phyloP scores from a whole-genome alignment of 164 flowering plant species.

The Paratinospora sagittata region DNA sequence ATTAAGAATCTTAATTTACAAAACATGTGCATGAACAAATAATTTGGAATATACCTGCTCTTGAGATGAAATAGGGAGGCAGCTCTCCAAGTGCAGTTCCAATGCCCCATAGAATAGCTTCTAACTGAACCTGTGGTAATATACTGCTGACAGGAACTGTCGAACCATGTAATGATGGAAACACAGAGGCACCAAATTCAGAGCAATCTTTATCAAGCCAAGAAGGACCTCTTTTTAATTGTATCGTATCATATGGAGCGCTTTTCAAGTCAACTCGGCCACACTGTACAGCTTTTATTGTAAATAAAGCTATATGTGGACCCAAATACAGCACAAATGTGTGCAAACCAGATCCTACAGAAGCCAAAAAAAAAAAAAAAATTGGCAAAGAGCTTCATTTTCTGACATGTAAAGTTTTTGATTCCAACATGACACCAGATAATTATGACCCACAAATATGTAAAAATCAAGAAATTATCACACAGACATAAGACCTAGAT shows the following conservation, averaged over 20 bases:
- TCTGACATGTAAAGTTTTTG: background rate
- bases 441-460: too few relatives aligned
- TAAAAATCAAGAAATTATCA: too few relatives aligned
- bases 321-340: slow-evolving; percentile 92
- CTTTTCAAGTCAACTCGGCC: slow-evolving; percentile 84
- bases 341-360: slow-evolving; percentile 86
- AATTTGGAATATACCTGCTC: slow-evolving; percentile 62
- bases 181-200: slow-evolving; percentile 75
- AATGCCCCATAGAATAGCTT: slow-evolving; percentile 90
- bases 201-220: slow-evolving; percentile 87
- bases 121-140: slow-evolving; percentile 79
- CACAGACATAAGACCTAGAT: too few relatives aligned
- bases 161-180: slow-evolving; percentile 37
- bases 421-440: background rate
- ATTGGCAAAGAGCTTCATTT: background rate
- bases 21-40: background rate
- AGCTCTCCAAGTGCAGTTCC: slow-evolving; percentile 99
- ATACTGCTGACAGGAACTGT: slow-evolving; percentile 77
- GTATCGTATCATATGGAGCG: slow-evolving; percentile 92
- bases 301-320: slow-evolving; percentile 86
- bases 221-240: slow-evolving; percentile 68
- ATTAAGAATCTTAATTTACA: background rate
- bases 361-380: background rate
- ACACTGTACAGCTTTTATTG: slow-evolving; percentile 80
- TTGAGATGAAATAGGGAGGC: slow-evolving; percentile 95